Evolutionary conservation across 139 green algal species (phyloP).

Genomic region (Chara braunii): DNA sequence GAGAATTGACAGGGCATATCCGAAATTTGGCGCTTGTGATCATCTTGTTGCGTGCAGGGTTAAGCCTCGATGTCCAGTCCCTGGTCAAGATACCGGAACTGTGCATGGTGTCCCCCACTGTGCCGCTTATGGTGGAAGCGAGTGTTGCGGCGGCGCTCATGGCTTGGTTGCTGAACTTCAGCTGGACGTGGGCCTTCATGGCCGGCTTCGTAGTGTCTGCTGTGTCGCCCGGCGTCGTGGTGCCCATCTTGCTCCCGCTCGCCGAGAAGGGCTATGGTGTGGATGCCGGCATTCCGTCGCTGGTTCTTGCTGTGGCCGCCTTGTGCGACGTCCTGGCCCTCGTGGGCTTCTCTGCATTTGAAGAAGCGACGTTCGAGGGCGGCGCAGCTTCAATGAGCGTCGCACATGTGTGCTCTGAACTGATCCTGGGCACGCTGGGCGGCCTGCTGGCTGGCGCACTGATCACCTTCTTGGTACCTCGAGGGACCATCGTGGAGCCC

Average conservation of each 20-base stretch:
- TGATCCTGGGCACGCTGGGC: slow-evolving; percentile 56
- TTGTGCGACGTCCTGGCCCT: slow-evolving; percentile 84
- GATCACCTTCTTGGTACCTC: slow-evolving; percentile 12
- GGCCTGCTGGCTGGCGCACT: slow-evolving; percentile 48
- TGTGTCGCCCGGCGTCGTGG: slow-evolving; percentile 71
- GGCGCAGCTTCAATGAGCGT: slow-evolving; percentile 39
- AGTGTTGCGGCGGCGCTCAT: no score
- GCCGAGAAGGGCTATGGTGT: slow-evolving; percentile 60
- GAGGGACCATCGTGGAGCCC: no score
- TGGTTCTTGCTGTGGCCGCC: slow-evolving; percentile 69
- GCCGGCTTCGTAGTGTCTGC: slow-evolving; percentile 58
- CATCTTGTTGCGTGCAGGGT: no score
- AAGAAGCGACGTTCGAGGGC: slow-evolving; percentile 57
- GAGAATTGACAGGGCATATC: no score
- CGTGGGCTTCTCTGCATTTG: no score
- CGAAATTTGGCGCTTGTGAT: no score
- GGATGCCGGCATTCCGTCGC: slow-evolving; percentile 66
- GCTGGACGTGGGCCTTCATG: slow-evolving; percentile 79
- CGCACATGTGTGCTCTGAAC: slow-evolving; percentile 40
- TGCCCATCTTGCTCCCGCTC: slow-evolving; percentile 77
- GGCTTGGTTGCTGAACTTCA: no score
- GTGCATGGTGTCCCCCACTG: no score
- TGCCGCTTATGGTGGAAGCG: no score
- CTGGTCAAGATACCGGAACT: no score
- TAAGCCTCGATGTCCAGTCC: no score